phyloP scores from a whole-genome alignment of 306 rosid species.

The Vigna trinervia region DNA sequence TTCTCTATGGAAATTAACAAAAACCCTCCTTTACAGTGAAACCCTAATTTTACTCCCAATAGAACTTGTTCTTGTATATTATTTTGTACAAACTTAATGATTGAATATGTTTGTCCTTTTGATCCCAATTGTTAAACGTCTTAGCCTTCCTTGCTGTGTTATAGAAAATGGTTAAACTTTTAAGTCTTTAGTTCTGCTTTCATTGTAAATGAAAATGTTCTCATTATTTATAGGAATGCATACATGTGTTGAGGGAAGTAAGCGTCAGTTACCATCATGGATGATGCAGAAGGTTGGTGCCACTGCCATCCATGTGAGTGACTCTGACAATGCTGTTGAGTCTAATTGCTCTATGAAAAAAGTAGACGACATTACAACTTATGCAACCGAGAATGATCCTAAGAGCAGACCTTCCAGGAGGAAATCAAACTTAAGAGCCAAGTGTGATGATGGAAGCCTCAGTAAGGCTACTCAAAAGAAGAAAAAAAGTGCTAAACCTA shows the following conservation, averaged over 20 bases:
- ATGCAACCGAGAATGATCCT: constrained; percentile 25
- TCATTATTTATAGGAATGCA: constrained; percentile 42
- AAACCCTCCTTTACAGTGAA: neutral
- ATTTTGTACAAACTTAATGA: neutral
- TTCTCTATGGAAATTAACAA: neutral
- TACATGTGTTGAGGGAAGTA: constrained; percentile 52
- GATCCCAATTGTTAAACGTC: neutral
- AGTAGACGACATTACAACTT: constrained; percentile 36
- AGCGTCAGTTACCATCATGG: constrained; percentile 78
- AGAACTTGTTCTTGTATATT: neutral
- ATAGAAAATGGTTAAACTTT: neutral
- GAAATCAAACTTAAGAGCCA: constrained; percentile 39
- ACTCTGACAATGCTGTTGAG: constrained; percentile 47
- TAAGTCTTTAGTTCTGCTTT: constrained; percentile 19
- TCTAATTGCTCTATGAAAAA: constrained; percentile 39
- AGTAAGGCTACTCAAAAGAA: constrained; percentile 35
- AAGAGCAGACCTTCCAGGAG: constrained; percentile 47
- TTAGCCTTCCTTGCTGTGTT: neutral
- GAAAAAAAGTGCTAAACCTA: constrained; percentile 36
- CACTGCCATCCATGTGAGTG: constrained; percentile 45
- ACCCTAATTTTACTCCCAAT: constrained; percentile 41
- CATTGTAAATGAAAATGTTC: constrained; percentile 11
- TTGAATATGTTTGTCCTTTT: neutral
- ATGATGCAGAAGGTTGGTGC: constrained; percentile 63
- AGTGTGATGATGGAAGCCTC: constrained; percentile 46